phyloP scores from a whole-genome alignment of 2,329 filamentous ascomycete species.

The Neopestalotiopsis clavispora region DNA sequence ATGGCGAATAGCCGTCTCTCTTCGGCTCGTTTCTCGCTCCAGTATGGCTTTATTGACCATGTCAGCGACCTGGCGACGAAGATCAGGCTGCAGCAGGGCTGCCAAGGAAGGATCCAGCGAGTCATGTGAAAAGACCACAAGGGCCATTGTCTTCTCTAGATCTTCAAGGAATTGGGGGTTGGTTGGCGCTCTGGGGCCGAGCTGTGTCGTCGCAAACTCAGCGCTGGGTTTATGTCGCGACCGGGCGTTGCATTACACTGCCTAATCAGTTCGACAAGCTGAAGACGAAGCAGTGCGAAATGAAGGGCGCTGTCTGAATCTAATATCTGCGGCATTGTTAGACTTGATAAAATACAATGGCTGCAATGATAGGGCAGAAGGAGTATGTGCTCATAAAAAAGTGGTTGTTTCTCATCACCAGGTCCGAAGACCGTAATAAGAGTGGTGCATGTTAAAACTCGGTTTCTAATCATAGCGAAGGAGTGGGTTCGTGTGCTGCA shows the following conservation, averaged over 20 bases:
- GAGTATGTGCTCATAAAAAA: slow-evolving; percentile 67
- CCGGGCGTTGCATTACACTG: slow-evolving; percentile 68
- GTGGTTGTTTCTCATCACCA: slow-evolving; percentile 89
- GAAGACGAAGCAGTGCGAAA: slow-evolving; percentile 86
- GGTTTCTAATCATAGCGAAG: slow-evolving; percentile 84
- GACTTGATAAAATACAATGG: neutral
- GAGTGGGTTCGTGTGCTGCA: slow-evolving; percentile 6
- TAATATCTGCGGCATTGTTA: slow-evolving; percentile 68
- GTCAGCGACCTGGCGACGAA: slow-evolving; percentile 84
- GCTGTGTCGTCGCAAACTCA: slow-evolving; percentile 86
- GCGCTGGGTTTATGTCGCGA: slow-evolving; percentile 76
- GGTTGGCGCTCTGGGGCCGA: slow-evolving; percentile 84
- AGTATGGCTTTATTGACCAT: slow-evolving; percentile 90
- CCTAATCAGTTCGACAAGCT: slow-evolving; percentile 92
- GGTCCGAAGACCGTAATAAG: slow-evolving; percentile 80
- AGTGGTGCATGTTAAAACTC: slow-evolving; percentile 99
- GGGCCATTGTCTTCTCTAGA: slow-evolving; percentile 89
- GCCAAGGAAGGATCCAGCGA: slow-evolving; percentile 77
- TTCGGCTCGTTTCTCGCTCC: slow-evolving; percentile 70
- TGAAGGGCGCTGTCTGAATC: slow-evolving; percentile 84
- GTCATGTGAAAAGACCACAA: slow-evolving; percentile 87
- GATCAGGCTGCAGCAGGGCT: slow-evolving; percentile 75
- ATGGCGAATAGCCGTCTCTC: slow-evolving; percentile 81
- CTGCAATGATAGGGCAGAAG: neutral
- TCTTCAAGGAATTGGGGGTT: slow-evolving; percentile 83